Evolutionary conservation across 208 protist genomes (phyloP), one percentile per base, ranked within the genome.

Genomic region (Leptomonas seymouri): DNA sequence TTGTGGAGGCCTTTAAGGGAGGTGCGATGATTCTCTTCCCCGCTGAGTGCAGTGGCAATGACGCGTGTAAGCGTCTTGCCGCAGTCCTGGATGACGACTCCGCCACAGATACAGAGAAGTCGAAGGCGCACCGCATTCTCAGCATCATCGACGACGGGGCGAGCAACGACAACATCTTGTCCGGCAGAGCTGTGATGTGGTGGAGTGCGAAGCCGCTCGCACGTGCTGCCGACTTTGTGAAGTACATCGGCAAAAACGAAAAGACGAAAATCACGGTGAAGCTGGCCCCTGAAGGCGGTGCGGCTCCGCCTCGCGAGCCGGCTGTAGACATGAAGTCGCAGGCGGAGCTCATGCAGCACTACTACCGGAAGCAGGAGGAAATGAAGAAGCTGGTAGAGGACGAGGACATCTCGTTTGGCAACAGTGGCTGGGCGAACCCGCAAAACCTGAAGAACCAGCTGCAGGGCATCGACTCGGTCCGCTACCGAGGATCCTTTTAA

Each of bases 261-360:
- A 97, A 97, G 76, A 98, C 92, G 21, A 97, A 95, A 71, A 88
- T 98, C 51, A 94, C 92, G 46, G 91, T 96, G 67, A 98, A 98
- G 78, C 68, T 98, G 34, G 79, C 81, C 18, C 55, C 81, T 4
- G 81, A 93, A 27, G 91, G 91, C 34, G 77, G 74, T 6, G 69
- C 74, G 44, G 76, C 94, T 12, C 95, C 95, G 20, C 84, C 92
- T 12, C 80, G 93, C 1, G 95, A 98, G 67, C 85, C 94, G 12
- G 86, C 63, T 12, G 68, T 97, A 5, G 89, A 96, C 64, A 75
- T 79, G 27, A 80, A 90, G 45, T 79, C 89, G 25, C 93, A 98
- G 81, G 76, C 87, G 15, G 90, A 97, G 72, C 82, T 98, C 11
- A 97, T 98, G 91, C 69, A 91, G 41, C 91, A 95, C 63, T 98